A percentile compares a stretch with the other conserved stretches of the same genome.
phyloP scores from a whole-genome alignment of 2,329 filamentous ascomycete genomes.

The Aspergillus melleus region DNA sequence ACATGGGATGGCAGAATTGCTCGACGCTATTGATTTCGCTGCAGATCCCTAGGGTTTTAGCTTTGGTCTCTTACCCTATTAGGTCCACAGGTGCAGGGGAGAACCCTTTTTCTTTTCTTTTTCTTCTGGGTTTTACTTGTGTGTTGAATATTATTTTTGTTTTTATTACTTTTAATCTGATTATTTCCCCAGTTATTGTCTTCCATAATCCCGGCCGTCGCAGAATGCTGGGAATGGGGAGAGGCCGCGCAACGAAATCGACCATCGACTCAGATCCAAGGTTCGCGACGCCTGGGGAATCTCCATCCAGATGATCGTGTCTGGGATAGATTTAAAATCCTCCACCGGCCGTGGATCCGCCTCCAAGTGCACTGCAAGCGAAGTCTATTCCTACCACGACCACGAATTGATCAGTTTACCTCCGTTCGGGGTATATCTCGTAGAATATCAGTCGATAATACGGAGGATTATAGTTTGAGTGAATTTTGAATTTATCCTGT shows the following conservation, averaged over 20 bases:
- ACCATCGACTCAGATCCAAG: not conserved
- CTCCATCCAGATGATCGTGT: not conserved
- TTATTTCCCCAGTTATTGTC: too few species aligned
- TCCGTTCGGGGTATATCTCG: too few species aligned
- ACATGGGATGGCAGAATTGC: not conserved
- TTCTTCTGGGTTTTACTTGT: not conserved
- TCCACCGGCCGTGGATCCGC: not conserved
- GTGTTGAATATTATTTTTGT: too few species aligned
- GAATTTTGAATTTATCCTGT: too few species aligned
- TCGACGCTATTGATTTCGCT: not conserved
- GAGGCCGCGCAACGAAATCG: not conserved
- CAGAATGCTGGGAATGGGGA: not conserved
- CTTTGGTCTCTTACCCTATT: too few species aligned
- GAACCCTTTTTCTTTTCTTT: not conserved
- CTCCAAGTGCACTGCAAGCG: not conserved
- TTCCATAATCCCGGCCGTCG: too few species aligned
- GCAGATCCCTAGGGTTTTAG: not conserved
- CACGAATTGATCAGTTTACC: not conserved
- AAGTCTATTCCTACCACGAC: not conserved
- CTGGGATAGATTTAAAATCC: constrained; percentile 1
- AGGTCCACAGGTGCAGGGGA: not conserved
- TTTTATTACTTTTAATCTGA: too few species aligned
- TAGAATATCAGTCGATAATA: not conserved
- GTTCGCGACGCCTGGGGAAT: not conserved
- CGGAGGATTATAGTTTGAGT: too few species aligned